Conservation (phyloP, 306 rosid species). For the Trifolium fragiferum region DNA sequence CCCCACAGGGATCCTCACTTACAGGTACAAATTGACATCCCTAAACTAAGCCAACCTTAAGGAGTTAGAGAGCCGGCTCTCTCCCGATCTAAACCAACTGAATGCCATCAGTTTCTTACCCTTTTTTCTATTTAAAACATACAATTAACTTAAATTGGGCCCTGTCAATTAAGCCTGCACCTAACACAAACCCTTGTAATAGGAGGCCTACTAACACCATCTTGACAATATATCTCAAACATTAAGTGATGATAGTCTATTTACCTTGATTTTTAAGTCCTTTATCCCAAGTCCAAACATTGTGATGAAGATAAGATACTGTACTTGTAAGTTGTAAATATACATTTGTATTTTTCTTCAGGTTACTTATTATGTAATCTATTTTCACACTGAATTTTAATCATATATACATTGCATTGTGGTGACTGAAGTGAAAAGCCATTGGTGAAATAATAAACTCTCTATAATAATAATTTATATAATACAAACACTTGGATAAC, state of each 20-base stretch:
- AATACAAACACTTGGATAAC: slow-evolving; percentile 18
- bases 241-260: background rate
- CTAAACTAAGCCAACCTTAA: background rate
- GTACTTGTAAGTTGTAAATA: background rate
- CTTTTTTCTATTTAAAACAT: background rate
- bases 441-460: slow-evolving; percentile 12
- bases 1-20: too few species aligned
- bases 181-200: slow-evolving; percentile 5
- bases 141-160: background rate
- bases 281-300: background rate
- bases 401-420: slow-evolving; percentile 1
- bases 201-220: background rate
- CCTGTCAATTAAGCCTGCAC: background rate
- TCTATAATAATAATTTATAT: background rate
- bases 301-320: slow-evolving; percentile 7
- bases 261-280: background rate
- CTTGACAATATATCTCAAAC: slow-evolving; percentile 8
- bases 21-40: too few species aligned
- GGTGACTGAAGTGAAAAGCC: slow-evolving; percentile 29
- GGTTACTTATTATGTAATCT: slow-evolving; percentile 1
- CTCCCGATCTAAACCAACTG: background rate
- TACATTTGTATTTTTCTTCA: background rate
- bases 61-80: background rate
- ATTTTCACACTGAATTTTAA: slow-evolving; percentile 27
- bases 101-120: background rate